A percentile compares a stretch with the other conserved stretches of the same genome.
phyloP scores from a whole-genome alignment of 768 basidiomycete species.

The Leccinellum albellum region DNA sequence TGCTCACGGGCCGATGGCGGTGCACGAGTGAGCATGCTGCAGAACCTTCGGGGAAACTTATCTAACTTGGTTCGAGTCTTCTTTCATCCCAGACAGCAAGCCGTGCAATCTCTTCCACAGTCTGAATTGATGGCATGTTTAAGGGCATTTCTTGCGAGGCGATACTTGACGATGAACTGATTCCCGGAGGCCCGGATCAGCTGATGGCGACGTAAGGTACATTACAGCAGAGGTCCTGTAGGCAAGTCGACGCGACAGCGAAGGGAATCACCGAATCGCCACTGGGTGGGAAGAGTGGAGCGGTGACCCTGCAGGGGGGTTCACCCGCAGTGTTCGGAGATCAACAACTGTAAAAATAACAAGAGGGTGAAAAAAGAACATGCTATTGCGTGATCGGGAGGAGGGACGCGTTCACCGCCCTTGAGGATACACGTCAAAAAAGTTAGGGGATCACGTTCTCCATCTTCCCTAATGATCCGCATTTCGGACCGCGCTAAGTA shows the following conservation, averaged over 20 bases:
- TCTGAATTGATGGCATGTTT: neutral
- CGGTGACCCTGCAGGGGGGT: neutral
- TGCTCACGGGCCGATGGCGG: constrained; percentile 21
- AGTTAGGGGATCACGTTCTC: neutral
- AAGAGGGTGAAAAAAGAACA: too few relatives aligned
- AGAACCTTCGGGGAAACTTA: constrained; percentile 28
- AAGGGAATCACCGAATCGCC: neutral
- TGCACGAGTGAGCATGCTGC: constrained; percentile 20
- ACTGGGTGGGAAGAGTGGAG: neutral
- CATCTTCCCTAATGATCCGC: neutral
- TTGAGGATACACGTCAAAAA: neutral
- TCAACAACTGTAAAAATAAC: neutral
- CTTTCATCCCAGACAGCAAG: neutral
- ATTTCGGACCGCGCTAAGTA: neutral
- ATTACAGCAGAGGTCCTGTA: neutral
- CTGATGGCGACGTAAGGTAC: neutral
- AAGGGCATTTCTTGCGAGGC: neutral
- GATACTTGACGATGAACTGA: neutral
- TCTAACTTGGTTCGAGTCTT: neutral
- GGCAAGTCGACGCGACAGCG: neutral
- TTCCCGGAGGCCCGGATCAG: neutral
- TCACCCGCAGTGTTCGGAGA: neutral
- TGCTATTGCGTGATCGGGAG: neutral
- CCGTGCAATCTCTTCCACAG: neutral
- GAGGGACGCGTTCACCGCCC: neutral